A percentile compares a stretch with the other conserved stretches of the same genome.
These are phyloP conservation scores for Xylaria arbuscula DNA, from an alignment of 2,329 filamentous ascomycete genomes.

Conservation along the genomic window DNA sequence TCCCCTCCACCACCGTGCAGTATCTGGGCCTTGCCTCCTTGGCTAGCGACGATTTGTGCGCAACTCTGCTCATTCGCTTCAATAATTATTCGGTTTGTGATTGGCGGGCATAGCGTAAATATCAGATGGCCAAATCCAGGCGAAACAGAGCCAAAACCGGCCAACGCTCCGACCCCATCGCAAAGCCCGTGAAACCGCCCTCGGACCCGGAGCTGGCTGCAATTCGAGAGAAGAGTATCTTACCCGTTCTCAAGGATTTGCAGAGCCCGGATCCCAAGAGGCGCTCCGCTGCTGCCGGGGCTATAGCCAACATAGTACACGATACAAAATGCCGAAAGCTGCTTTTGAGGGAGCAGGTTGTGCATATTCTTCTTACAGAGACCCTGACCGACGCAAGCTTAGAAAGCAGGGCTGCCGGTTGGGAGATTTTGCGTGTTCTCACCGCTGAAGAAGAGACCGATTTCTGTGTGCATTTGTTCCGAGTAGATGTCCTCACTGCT, in stretches of 20 bases:
- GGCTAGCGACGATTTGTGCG: background rate
- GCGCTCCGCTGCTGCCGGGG: conserved; percentile 68
- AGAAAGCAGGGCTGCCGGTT: conserved; percentile 73
- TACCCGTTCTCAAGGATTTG: conserved; percentile 71
- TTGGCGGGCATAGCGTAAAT: background rate
- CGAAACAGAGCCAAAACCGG: conserved; percentile 62
- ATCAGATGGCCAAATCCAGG: conserved; percentile 69
- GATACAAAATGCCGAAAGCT: conserved; percentile 72
- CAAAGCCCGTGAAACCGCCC: conserved; percentile 69
- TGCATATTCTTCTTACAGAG: conserved; percentile 71
- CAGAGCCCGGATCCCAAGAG: conserved; percentile 68
- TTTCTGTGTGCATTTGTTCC: conserved; percentile 73
- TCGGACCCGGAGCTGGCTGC: conserved; percentile 72
- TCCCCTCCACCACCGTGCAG: background rate
- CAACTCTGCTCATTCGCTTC: background rate
- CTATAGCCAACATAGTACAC: conserved; percentile 71
- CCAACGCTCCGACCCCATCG: conserved; percentile 65
- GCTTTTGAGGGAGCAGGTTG: conserved; percentile 73
- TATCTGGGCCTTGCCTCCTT: background rate
- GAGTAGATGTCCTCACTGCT: conserved; percentile 70
- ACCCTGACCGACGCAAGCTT: conserved; percentile 71
- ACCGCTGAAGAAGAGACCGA: conserved; percentile 73
- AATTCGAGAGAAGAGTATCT: conserved; percentile 70
- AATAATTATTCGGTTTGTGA: background rate
- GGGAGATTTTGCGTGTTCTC: conserved; percentile 72